These are phyloP conservation scores for Fusarium decemcellulare DNA, from an alignment of 2,329 filamentous ascomycete species.

Conservation along the genomic window DNA sequence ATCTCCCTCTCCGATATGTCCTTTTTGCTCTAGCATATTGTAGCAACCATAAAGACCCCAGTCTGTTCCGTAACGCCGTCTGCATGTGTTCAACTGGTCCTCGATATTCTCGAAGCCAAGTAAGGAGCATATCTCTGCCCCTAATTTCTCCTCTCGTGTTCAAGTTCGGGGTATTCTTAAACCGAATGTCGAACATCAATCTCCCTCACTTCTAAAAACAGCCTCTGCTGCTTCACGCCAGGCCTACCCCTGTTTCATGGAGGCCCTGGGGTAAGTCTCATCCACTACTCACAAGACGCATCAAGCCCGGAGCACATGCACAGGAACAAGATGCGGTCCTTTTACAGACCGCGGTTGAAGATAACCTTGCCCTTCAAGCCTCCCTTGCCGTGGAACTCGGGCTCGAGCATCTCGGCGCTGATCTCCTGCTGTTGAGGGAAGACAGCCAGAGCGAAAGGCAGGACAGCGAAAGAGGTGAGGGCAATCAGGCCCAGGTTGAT, in stretches of 20 bases:
- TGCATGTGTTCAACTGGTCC: conserved; percentile 6
- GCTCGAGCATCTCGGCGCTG: conserved; percentile 80
- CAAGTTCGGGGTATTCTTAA: not conserved
- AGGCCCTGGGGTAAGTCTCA: not conserved
- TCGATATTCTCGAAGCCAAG: conserved; percentile 1
- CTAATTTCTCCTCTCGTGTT: not conserved
- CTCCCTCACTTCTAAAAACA: not conserved
- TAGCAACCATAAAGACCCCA: conserved; percentile 19
- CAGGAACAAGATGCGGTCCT: not conserved
- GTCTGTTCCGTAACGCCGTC: conserved; percentile 30
- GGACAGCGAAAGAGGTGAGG: conserved; percentile 86
- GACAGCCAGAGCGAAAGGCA: conserved; percentile 90
- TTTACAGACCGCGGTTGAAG: conserved; percentile 93
- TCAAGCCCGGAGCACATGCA: not conserved
- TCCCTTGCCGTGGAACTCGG: conserved; percentile 87
- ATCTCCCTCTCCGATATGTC: conserved; percentile 1
- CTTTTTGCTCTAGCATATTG: conserved; percentile 16
- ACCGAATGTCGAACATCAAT: not conserved
- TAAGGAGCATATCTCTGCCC: not conserved
- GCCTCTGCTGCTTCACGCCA: not conserved
- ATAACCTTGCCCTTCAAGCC: conserved; percentile 88
- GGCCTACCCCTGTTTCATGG: not conserved
- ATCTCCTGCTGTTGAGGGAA: conserved; percentile 95
- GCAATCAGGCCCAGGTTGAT: conserved; percentile 92
- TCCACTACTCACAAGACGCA: not conserved